Conservation (phyloP, 1,284 basidiomycete genomes). For the Fomitopsis pinicola region DNA sequence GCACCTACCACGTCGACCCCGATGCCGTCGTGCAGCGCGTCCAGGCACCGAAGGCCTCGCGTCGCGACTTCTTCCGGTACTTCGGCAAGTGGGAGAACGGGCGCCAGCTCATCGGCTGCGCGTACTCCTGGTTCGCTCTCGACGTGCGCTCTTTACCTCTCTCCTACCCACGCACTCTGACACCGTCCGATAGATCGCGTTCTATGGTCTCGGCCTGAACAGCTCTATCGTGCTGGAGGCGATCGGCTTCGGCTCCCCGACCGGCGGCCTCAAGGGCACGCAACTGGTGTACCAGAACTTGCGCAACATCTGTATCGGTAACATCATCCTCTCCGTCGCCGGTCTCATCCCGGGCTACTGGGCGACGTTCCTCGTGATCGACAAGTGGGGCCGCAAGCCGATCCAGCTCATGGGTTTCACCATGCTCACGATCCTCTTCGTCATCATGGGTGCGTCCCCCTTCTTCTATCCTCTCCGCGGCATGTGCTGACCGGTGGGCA, state of each 20-base stretch:
- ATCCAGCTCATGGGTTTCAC: conserved; percentile 43
- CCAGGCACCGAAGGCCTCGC: conserved; percentile 60
- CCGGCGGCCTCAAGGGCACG: conserved; percentile 42
- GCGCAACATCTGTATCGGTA: conserved; percentile 22
- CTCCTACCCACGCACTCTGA: conserved; percentile 12
- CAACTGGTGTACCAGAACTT: conserved; percentile 34
- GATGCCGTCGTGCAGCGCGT: conserved; percentile 55
- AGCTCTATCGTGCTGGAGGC: conserved; percentile 57
- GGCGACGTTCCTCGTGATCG: conserved; percentile 25
- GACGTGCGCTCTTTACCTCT: conserved; percentile 33
- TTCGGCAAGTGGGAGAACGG: conserved; percentile 62
- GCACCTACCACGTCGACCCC: conserved; percentile 48
- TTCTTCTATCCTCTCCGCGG: no score
- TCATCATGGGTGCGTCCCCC: conserved; percentile 39
- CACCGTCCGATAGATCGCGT: conserved; percentile 53
- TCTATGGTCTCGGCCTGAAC: conserved; percentile 82
- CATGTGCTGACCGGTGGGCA: conserved; percentile 19
- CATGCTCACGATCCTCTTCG: conserved; percentile 48
- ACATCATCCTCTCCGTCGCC: conserved; percentile 24
- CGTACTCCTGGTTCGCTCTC: conserved; percentile 64
- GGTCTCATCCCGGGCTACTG: conserved; percentile 28
- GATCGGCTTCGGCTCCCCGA: conserved; percentile 42
- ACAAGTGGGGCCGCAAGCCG: conserved; percentile 24
- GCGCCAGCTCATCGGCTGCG: conserved; percentile 51
- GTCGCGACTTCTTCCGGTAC: conserved; percentile 58